These are phyloP conservation scores for Marsdenia floribunda DNA, from an alignment of 257 asterid species.

Conservation along the genomic window DNA sequence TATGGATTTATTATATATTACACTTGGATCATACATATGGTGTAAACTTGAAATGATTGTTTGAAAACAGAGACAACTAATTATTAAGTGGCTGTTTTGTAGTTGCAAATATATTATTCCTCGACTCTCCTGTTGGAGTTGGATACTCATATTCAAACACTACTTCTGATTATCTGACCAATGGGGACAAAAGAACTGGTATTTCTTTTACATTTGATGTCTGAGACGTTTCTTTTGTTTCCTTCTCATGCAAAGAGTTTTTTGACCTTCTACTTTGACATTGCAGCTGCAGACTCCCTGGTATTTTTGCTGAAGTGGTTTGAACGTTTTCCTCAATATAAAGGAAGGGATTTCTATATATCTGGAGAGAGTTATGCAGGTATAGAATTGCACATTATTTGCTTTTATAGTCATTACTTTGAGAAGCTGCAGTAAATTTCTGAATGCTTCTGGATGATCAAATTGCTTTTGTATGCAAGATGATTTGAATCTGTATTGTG, in stretches of 20 bases:
- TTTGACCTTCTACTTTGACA: conserved; percentile 19
- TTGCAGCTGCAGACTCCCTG: conserved; percentile 79
- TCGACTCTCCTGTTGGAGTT: conserved; percentile 96
- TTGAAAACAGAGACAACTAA: conserved; percentile 13
- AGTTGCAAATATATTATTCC: conserved; percentile 81
- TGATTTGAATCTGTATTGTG: not conserved
- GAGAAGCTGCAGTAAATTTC: not conserved
- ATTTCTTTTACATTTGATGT: conserved; percentile 9
- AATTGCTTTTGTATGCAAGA: not conserved
- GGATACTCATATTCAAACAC: conserved; percentile 91
- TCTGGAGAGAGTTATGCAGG: conserved; percentile 98
- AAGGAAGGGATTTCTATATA: conserved; percentile 73
- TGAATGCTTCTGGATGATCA: not conserved
- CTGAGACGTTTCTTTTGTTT: conserved; percentile 7
- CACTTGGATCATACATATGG: not conserved
- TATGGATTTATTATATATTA: not conserved
- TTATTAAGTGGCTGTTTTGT: conserved; percentile 23
- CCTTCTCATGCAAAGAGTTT: conserved; percentile 9
- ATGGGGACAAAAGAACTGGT: conserved; percentile 93
- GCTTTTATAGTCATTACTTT: not conserved
- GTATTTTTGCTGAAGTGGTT: conserved; percentile 71
- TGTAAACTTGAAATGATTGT: not conserved
- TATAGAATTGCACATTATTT: conserved; percentile 19
- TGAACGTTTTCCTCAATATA: conserved; percentile 84
- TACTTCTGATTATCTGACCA: conserved; percentile 61